Evolutionary conservation across 1,284 basidiomycete species (phyloP), one percentile per base, ranked within the genome.

Genomic region (Ustilago esculenta): DNA sequence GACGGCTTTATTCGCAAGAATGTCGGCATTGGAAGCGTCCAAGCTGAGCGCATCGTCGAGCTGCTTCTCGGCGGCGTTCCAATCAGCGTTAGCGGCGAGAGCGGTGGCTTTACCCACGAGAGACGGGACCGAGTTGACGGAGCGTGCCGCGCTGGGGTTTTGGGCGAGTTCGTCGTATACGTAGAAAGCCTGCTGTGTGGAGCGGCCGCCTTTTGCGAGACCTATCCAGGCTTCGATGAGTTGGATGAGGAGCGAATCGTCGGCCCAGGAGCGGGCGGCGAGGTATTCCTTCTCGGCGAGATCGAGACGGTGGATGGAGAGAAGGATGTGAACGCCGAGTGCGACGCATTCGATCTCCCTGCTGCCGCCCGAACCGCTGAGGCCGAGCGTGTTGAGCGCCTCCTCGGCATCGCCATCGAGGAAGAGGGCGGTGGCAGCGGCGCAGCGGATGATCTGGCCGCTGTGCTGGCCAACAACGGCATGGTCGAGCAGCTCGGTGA

Each of bases 131-230:
- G 63, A 53, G 24, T 72, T 71, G 27, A 43, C 18, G 9, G 71
- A 70, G 1, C 69, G 64, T 0, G 67, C 65, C 1, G 65, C 51
- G 8, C 30, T 27, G 0, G 76, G 76, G 44, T 73, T 76, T 46
- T 79, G 76, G n/a, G 76, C 76, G 18, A 81, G 46, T 57, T 81
- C 80, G 40, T 81, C 80, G 54, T 77, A 81, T 4, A 81, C 79
- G 44, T 81, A 81, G 57, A 75, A 81, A 1, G 80, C 79, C 43
- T 81, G 80, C 32, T 81, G 80, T 2, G 79, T 73, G n/a, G 69
- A 29, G 0, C 79, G 52, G 0, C 80, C 80, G 15, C 80, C 80
- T 23, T 66, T 61, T 32, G 64, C 61, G 2, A 81, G 60, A 5
- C 77, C 80, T 17, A 81, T 65, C 76, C 75, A 79, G 2, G 80